Evolutionary conservation across 2,329 filamentous ascomycete genomes (phyloP).

Genomic region (Neurospora sp.): DNA sequence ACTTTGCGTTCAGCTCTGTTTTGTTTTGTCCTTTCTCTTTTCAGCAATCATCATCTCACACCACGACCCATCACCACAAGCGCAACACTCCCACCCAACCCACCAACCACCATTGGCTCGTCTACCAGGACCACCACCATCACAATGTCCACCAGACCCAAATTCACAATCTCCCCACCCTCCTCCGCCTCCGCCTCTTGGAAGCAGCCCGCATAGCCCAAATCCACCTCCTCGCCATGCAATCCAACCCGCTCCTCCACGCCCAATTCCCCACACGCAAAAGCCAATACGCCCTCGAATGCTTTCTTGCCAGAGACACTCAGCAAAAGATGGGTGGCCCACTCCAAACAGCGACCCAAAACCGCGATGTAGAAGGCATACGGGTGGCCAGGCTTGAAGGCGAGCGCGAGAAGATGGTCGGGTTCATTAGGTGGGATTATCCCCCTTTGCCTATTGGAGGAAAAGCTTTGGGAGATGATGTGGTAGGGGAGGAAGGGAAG

Average conservation of each 20-base stretch:
- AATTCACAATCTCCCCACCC: slow-evolving; percentile 8
- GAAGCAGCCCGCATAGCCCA: slow-evolving; percentile 18
- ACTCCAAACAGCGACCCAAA: background rate
- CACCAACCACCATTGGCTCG: background rate
- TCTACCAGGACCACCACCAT: background rate
- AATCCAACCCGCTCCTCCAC: slow-evolving; percentile 28
- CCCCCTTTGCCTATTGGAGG: background rate
- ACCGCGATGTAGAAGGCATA: background rate
- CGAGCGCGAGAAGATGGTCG: slow-evolving; percentile 20
- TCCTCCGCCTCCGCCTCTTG: background rate
- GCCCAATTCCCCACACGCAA: slow-evolving; percentile 28
- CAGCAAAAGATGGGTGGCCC: background rate
- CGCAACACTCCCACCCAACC: background rate
- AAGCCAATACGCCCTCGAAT: slow-evolving; percentile 20
- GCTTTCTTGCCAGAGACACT: slow-evolving; percentile 18
- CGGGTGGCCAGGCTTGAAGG: background rate
- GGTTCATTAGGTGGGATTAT: slow-evolving; percentile 29
- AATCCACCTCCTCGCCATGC: slow-evolving; percentile 30
- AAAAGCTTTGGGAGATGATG: too few relatives aligned
- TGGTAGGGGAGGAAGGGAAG: too few relatives aligned
- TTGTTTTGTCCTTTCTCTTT: background rate
- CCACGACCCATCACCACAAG: background rate
- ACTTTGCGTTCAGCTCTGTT: background rate
- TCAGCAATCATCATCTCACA: background rate
- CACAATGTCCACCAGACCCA: slow-evolving; percentile 7